These are phyloP conservation scores for Xerocomellus intermedius DNA, from an alignment of 768 basidiomycete species.

Conservation along the genomic window DNA sequence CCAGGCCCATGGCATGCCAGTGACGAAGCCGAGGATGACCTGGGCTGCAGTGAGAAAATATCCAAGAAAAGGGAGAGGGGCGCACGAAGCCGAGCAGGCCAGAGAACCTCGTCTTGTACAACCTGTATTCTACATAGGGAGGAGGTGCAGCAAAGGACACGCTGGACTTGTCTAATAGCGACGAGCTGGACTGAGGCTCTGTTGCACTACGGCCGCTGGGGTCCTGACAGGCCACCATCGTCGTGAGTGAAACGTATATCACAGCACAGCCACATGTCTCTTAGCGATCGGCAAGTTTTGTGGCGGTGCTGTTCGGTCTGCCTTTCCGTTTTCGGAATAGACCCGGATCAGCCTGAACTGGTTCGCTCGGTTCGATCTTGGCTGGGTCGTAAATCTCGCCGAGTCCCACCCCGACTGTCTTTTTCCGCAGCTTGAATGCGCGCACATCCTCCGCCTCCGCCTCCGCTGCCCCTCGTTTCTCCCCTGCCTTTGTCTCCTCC, in stretches of 20 bases:
- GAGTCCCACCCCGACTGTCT: slow-evolving; percentile 55
- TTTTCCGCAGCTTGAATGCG: slow-evolving; percentile 67
- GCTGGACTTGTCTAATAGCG: not conserved
- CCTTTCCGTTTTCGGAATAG: slow-evolving; percentile 23
- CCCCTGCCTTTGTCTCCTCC: slow-evolving; percentile 45
- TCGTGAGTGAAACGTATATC: not conserved
- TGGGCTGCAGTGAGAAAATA: slow-evolving; percentile 20
- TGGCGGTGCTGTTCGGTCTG: not conserved
- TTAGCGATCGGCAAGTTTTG: not conserved
- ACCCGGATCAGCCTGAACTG: slow-evolving; percentile 2
- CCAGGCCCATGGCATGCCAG: slow-evolving; percentile 75
- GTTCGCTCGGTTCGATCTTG: slow-evolving; percentile 15
- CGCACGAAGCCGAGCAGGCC: slow-evolving; percentile 62
- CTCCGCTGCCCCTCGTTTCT: slow-evolving; percentile 34
- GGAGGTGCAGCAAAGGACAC: not conserved
- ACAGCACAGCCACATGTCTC: not conserved
- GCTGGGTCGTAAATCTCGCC: slow-evolving; percentile 85
- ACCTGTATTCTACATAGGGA: slow-evolving; percentile 40
- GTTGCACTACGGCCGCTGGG: not conserved
- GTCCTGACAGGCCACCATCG: no score
- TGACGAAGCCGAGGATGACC: slow-evolving; percentile 61
- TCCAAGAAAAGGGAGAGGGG: not conserved
- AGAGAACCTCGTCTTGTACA: slow-evolving; percentile 69
- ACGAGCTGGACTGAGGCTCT: not conserved
- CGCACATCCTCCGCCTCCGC: slow-evolving; percentile 48